phyloP scores from a whole-genome alignment of 2,329 filamentous ascomycete genomes.

The Cladosporium sp. region DNA sequence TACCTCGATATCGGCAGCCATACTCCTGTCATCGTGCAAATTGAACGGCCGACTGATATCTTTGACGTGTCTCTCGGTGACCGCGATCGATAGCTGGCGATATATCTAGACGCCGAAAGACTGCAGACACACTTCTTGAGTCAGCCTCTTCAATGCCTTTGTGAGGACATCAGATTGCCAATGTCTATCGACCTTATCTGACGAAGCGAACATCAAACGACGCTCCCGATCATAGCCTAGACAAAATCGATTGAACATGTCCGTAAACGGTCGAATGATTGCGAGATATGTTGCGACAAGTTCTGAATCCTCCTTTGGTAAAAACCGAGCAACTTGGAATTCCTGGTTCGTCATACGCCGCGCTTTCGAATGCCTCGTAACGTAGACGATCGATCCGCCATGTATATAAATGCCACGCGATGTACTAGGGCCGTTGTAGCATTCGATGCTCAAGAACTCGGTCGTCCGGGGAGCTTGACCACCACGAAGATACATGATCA shows the following conservation, averaged over 20 bases:
- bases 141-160: background rate
- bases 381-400: background rate
- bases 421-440: background rate
- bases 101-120: conserved; percentile 5
- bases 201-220: background rate
- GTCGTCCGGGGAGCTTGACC: background rate
- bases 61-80: conserved; percentile 12
- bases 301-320: background rate
- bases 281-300: background rate
- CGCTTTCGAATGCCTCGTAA: background rate
- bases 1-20: conserved; percentile 7
- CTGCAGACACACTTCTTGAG: background rate
- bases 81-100: conserved; percentile 11
- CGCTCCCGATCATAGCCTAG: background rate
- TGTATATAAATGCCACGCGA: background rate
- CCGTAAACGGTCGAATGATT: background rate
- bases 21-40: conserved; percentile 9
- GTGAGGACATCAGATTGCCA: background rate
- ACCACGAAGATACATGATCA: background rate
- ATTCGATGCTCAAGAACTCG: background rate
- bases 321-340: conserved; percentile 9
- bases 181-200: background rate
- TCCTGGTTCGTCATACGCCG: conserved; percentile 2
- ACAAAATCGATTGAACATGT: background rate
- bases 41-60: conserved; percentile 8